Conservation (phyloP, 352 stramenopile genomes). For the Pythium periplocum region DNA sequence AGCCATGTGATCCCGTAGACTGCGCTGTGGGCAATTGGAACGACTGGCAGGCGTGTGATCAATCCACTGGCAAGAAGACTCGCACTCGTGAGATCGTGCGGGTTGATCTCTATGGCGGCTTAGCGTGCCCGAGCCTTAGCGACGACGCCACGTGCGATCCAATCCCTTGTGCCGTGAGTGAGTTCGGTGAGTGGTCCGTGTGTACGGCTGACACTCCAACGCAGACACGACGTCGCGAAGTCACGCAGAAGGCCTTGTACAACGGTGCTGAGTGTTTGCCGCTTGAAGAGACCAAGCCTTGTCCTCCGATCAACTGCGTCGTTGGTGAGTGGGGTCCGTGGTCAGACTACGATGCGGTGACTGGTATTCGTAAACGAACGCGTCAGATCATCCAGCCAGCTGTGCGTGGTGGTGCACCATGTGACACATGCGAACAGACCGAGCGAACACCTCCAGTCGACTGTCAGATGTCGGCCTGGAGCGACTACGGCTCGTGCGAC, state of each 20-base stretch:
- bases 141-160: slow-evolving; percentile 38
- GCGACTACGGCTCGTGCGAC: slow-evolving; percentile 35
- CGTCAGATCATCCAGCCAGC: slow-evolving; percentile 8
- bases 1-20: slow-evolving; percentile 45
- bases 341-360: slow-evolving; percentile 19
- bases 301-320: slow-evolving; percentile 29
- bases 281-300: slow-evolving; percentile 34
- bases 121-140: slow-evolving; percentile 33
- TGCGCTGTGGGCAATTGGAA: slow-evolving; percentile 35
- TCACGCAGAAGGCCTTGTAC: slow-evolving; percentile 28
- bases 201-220: slow-evolving; percentile 40
- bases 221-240: slow-evolving; percentile 23
- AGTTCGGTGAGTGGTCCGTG: slow-evolving; percentile 38
- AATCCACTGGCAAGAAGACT: slow-evolving; percentile 22
- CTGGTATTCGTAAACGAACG: slow-evolving; percentile 13
- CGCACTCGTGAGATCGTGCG: slow-evolving; percentile 31
- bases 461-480: slow-evolving; percentile 47
- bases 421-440: slow-evolving; percentile 22
- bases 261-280: slow-evolving; percentile 32
- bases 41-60: slow-evolving; percentile 1
- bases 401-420: slow-evolving; percentile 36
- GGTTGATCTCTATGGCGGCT: slow-evolving; percentile 45
- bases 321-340: slow-evolving; percentile 40
- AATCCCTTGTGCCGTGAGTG: slow-evolving; percentile 30
- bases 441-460: slow-evolving; percentile 39